These are phyloP conservation scores for Cornus suecica DNA, from an alignment of 148 eudicot genomes.

Conservation along the genomic window DNA sequence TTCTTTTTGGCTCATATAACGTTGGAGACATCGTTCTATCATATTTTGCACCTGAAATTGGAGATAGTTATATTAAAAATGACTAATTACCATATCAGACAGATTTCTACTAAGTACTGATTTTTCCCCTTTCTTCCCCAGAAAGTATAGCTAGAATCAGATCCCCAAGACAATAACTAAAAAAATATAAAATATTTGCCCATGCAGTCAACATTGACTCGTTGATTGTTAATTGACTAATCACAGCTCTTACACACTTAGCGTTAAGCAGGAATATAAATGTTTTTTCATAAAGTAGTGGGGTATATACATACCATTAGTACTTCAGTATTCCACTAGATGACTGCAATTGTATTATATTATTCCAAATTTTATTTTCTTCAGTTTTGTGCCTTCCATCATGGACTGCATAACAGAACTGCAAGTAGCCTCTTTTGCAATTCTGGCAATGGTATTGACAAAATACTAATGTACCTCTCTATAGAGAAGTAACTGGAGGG, in stretches of 20 bases:
- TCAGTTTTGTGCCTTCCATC: not conserved
- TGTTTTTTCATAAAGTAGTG: not conserved
- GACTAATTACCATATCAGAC: not conserved
- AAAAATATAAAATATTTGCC: slow-evolving; percentile 5
- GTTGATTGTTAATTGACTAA: not conserved
- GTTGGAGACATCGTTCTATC: slow-evolving; percentile 84
- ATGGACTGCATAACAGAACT: not conserved
- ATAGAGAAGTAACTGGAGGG: not conserved
- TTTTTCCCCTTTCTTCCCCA: not conserved
- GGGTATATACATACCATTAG: not conserved
- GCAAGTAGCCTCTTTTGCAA: not conserved
- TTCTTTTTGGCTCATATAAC: slow-evolving; percentile 80
- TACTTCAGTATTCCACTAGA: too few species aligned
- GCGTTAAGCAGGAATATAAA: not conserved
- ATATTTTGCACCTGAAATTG: slow-evolving; percentile 79
- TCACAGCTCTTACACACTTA: not conserved
- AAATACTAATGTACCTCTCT: not conserved
- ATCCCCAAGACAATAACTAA: not conserved
- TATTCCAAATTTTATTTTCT: not conserved
- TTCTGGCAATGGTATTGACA: not conserved
- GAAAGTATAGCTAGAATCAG: not conserved
- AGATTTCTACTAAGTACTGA: slow-evolving; percentile 4
- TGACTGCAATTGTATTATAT: too few species aligned
- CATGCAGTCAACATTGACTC: not conserved
- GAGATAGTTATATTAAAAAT: not conserved